Conservation (phyloP, 305 asterid species). For the Salvia sclarea region DNA sequence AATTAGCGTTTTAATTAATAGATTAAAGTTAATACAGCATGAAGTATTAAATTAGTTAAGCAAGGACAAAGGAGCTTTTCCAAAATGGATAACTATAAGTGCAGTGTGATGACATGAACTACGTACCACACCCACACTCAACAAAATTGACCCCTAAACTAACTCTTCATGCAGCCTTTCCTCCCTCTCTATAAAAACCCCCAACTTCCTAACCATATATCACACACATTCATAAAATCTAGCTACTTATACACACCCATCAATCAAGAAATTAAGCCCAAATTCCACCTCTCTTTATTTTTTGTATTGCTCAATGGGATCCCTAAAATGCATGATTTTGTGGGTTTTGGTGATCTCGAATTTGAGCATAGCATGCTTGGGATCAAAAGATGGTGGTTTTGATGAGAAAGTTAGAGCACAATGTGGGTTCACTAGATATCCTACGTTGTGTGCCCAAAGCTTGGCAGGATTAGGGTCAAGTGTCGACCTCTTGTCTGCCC, state of each 20-base stretch:
- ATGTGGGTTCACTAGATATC: constrained; percentile 66
- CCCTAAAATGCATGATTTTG: constrained; percentile 27
- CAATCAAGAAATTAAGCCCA: constrained; percentile 18
- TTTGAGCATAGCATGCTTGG: constrained; percentile 4
- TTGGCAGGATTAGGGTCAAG: constrained; percentile 33
- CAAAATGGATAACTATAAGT: background rate
- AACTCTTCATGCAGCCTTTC: constrained; percentile 21
- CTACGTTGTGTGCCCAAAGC: constrained; percentile 54
- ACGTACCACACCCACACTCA: background rate
- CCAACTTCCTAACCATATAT: constrained; percentile 9
- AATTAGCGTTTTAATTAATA: background rate
- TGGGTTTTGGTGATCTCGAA: constrained; percentile 13
- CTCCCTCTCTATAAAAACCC: constrained; percentile 30
- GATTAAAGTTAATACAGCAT: background rate
- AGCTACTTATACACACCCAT: background rate
- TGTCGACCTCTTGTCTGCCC: constrained; percentile 43
- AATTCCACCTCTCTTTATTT: background rate
- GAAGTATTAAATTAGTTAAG: background rate
- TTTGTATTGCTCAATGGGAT: constrained; percentile 33
- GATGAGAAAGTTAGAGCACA: constrained; percentile 32
- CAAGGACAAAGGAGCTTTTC: constrained; percentile 7
- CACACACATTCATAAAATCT: constrained; percentile 15
- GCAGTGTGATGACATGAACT: constrained; percentile 8
- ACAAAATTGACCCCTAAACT: constrained; percentile 37
- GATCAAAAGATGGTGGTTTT: background rate